phyloP scores from a whole-genome alignment of 108 stramenopile genomes.

The Nitzschia inconspicua region DNA sequence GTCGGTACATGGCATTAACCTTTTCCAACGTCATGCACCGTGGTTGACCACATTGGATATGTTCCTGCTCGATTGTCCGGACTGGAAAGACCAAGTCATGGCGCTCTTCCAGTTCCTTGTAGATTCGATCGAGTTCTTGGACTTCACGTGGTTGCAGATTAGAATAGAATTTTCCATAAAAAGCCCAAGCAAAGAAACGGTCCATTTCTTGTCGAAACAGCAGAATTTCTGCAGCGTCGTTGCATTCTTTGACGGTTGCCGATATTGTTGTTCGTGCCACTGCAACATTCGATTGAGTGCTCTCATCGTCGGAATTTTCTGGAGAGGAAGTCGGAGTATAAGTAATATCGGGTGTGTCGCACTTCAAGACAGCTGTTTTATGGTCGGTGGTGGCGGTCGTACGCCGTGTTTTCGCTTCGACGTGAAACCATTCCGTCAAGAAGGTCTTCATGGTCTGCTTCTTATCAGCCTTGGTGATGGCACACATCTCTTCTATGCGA shows the following conservation, averaged over 20 bases:
- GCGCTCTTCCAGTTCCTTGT: slow-evolving; percentile 17
- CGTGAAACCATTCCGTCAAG: slow-evolving; percentile 33
- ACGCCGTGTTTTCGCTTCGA: slow-evolving; percentile 5
- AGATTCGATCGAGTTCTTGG: slow-evolving; percentile 42
- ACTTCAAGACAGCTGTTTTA: not conserved
- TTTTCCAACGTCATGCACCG: slow-evolving; percentile 62
- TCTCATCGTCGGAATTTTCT: slow-evolving; percentile 16
- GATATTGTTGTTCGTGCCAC: slow-evolving; percentile 1
- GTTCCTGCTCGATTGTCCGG: slow-evolving; percentile 19
- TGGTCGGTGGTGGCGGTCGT: not conserved
- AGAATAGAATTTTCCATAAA: slow-evolving; percentile 47
- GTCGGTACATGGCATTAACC: slow-evolving; percentile 61
- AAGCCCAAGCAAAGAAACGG: slow-evolving; percentile 78
- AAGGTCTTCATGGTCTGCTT: slow-evolving; percentile 7
- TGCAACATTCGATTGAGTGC: not conserved
- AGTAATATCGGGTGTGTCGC: not conserved
- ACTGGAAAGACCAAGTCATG: slow-evolving; percentile 41
- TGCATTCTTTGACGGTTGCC: not conserved
- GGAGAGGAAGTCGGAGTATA: not conserved
- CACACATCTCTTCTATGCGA: slow-evolving; percentile 36
- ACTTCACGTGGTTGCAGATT: slow-evolving; percentile 29
- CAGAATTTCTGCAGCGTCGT: not conserved
- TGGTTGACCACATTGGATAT: slow-evolving; percentile 10
- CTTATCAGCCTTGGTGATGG: not conserved
- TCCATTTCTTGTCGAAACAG: slow-evolving; percentile 56